Evolutionary conservation across 208 protist genomes (phyloP), one percentile per base, ranked within the genome.

Genomic region (Trichomonas gallinae): DNA sequence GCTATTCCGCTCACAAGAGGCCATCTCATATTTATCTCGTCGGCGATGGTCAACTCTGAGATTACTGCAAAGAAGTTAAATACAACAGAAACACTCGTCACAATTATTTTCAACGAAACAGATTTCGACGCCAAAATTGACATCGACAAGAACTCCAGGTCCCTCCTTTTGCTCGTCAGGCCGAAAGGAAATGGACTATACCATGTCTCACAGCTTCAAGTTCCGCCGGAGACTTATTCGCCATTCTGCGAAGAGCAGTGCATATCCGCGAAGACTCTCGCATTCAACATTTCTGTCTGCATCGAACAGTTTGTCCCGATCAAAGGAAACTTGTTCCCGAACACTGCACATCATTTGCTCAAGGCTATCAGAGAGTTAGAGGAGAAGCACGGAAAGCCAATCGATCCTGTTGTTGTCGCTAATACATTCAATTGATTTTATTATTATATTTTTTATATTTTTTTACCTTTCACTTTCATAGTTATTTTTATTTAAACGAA

Each of bases 91-190:
- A 26, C 87, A 51, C 31, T 89, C 34, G 34, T 85, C 17, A 93
- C 42, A 51, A 93, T 93, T 17, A 93, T 93, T n/a, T 93, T 93
- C n/a, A 93, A 93, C 44, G 87, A 93, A 38, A 51, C 87, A 38
- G 36, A 38, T 15, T 93, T 93, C 34, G 40, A 93, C 31, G 13
- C 51, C 31, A 93, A 51, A 6, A 34, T 38, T 6, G 15, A 34
- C 1, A 9, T 23, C 2, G 44, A 93, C 13, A 93, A 93, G 31
- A 51, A 48, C 3, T 10, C 31, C 0, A 93, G 46, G 51, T 44
- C 42, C n/a, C 31, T 51, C 1, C n/a, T 93, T 38, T 15, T 93
- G 6, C 13, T 34, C 13, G 31, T 93, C 44, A 44, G 13, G 38
- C 87, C 87, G 38, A 93, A 51, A 38, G 26, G 26, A 0, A 48